Conservation (phyloP, 2,329 filamentous ascomycete genomes). For the Diaporthe nobilis region DNA sequence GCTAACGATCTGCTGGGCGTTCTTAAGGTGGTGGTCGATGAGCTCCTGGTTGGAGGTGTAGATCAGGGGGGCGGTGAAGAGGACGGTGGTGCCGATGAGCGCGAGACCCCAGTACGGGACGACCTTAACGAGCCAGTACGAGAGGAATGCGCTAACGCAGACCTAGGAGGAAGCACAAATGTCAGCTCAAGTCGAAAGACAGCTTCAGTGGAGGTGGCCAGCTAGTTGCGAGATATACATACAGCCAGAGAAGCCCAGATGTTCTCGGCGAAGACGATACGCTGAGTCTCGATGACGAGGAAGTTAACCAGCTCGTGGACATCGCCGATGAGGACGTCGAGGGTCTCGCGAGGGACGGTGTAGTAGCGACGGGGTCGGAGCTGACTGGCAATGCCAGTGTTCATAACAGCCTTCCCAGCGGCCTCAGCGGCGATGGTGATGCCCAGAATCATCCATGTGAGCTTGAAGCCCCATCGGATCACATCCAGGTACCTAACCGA, state of each 20-base stretch:
- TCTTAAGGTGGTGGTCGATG: constrained; percentile 74
- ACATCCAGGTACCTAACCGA: constrained; percentile 76
- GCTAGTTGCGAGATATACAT: constrained; percentile 52
- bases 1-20: constrained; percentile 70
- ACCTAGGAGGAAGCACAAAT: constrained; percentile 57
- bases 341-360: constrained; percentile 73
- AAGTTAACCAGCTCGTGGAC: constrained; percentile 80
- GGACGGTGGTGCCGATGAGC: constrained; percentile 69
- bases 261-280: constrained; percentile 78
- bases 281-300: constrained; percentile 78
- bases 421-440: constrained; percentile 73
- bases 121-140: constrained; percentile 78
- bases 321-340: constrained; percentile 74
- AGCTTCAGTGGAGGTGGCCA: constrained; percentile 37
- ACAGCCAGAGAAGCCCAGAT: constrained; percentile 71
- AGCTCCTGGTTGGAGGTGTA: constrained; percentile 79
- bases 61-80: constrained; percentile 74
- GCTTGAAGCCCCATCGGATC: constrained; percentile 75
- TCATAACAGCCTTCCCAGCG: constrained; percentile 72
- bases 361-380: constrained; percentile 78
- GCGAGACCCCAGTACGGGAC: constrained; percentile 79
- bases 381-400: constrained; percentile 74
- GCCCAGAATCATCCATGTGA: constrained; percentile 74
- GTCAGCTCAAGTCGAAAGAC: constrained; percentile 32
- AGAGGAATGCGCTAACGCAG: constrained; percentile 72